phyloP scores from a whole-genome alignment of 208 protist species.

The Histomonas meleagridis region DNA sequence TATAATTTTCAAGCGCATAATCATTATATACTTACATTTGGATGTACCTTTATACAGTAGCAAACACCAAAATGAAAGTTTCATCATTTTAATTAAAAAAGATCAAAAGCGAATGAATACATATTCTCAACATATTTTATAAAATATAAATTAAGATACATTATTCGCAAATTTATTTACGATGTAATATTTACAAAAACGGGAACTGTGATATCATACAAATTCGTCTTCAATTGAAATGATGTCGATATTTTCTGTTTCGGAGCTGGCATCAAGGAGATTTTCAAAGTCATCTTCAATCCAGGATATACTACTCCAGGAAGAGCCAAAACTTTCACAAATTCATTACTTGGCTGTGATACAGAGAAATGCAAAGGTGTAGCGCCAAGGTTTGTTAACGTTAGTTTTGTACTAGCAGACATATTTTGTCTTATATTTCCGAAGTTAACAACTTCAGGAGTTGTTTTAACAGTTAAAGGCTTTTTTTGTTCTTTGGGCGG shows the following conservation, averaged over 20 bases:
- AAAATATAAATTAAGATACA: no score
- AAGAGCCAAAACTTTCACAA: neutral
- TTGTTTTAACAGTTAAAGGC: neutral
- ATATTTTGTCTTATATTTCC: neutral
- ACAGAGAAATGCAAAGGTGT: neutral
- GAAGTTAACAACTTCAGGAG: neutral
- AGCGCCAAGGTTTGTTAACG: neutral
- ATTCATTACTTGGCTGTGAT: neutral
- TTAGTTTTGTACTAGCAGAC: neutral
- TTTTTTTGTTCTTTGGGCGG: neutral
- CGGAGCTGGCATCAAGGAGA: neutral
- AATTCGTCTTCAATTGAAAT: neutral
- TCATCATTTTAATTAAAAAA: no score
- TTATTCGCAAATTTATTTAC: no score
- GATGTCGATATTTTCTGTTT: neutral
- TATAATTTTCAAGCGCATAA: no score
- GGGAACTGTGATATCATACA: neutral
- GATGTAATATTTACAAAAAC: neutral
- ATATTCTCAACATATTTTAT: no score
- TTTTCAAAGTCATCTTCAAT: neutral
- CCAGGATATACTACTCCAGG: constrained; percentile 25
- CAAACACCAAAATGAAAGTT: no score
- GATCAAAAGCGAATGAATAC: no score
- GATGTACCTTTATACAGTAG: no score
- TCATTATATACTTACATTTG: no score